These are phyloP conservation scores for Endotrypanum monterogeii DNA, from an alignment of 208 protist species.

Conservation along the genomic window DNA sequence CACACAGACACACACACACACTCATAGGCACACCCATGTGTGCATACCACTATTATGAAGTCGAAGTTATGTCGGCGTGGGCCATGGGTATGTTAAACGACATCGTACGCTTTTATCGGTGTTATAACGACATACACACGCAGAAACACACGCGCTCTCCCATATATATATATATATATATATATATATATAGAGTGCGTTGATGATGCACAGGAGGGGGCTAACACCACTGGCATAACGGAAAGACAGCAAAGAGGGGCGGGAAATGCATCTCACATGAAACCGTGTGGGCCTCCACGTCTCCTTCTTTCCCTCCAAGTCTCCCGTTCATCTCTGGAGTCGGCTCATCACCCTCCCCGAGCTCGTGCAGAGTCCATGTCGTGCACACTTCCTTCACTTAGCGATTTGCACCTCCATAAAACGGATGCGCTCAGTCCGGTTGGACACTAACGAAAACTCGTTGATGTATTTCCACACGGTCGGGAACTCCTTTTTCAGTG, in stretches of 20 bases:
- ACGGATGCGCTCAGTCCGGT: constrained; percentile 80
- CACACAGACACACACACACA: too few relatives aligned
- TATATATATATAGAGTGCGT: too few relatives aligned
- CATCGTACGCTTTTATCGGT: too few relatives aligned
- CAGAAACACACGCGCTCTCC: too few relatives aligned
- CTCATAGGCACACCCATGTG: too few relatives aligned
- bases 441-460: constrained; percentile 76
- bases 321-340: too few relatives aligned
- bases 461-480: constrained; percentile 80
- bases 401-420: constrained; percentile 88
- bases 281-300: not conserved
- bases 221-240: not conserved
- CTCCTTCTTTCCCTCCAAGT: too few relatives aligned
- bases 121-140: too few relatives aligned
- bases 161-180: too few relatives aligned
- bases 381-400: constrained; percentile 28
- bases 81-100: too few relatives aligned
- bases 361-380: not conserved
- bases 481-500: constrained; percentile 79
- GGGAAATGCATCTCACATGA: not conserved
- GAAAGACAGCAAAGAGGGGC: not conserved
- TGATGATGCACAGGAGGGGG: not conserved
- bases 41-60: too few relatives aligned
- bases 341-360: not conserved
- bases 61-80: too few relatives aligned